These are phyloP conservation scores for Cynanchum wilfordii DNA, from an alignment of 257 asterid species.

Conservation along the genomic window DNA sequence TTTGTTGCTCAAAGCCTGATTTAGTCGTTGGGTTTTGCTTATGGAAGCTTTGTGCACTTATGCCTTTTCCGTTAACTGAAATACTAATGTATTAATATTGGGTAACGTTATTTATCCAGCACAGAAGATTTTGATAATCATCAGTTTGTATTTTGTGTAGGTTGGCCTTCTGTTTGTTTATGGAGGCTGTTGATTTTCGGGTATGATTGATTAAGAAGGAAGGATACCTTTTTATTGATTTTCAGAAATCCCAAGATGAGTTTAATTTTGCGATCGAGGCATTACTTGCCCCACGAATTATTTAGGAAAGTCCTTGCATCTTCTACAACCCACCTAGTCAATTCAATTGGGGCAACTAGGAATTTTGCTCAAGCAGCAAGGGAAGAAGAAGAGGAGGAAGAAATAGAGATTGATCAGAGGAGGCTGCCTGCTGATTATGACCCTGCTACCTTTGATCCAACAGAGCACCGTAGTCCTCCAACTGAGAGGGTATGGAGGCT, in stretches of 20 bases:
- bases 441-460: conserved; percentile 66
- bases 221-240: background rate
- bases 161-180: background rate
- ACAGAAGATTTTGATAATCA: background rate
- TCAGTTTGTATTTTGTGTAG: background rate
- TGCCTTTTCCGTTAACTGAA: background rate
- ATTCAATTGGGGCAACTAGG: conserved; percentile 32
- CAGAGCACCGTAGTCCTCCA: conserved; percentile 84
- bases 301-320: conserved; percentile 24
- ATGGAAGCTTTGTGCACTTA: too few species aligned
- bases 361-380: conserved; percentile 52
- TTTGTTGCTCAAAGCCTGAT: too few species aligned
- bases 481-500: conserved; percentile 73
- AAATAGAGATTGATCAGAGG: conserved; percentile 66
- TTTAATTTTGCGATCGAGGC: conserved; percentile 48
- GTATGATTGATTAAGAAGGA: background rate
- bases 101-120: background rate
- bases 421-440: conserved; percentile 86
- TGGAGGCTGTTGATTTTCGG: background rate
- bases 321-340: conserved; percentile 22
- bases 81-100: too few species aligned
- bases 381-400: conserved; percentile 57
- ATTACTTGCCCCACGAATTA: conserved; percentile 34
- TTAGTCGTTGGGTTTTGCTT: too few species aligned
- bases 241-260: conserved; percentile 18